Base-by-base conservation (phyloP, 2,329 filamentous ascomycete species). In the Pyrenophora tritici-repentis region DNA sequence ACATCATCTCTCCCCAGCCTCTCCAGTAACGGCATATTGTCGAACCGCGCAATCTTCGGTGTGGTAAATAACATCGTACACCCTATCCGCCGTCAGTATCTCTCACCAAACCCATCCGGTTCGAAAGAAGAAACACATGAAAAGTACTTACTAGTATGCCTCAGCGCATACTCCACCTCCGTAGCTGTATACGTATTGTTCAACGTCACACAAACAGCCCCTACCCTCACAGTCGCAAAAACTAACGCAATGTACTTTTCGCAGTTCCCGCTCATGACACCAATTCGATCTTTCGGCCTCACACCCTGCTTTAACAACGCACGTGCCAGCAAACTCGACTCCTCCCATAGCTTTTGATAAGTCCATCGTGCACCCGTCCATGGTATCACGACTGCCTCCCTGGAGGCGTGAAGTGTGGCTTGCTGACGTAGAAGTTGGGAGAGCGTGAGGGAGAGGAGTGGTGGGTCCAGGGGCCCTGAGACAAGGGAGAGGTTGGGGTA, bases 151-250 rank as follows among this genome's bases (percentile, higher is more conserved):
- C 86, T 84, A 13, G 87, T 85, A 65, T 91, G 89, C 47, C 82
- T 81, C 22, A 92, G 72, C 8, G 86, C 89, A 71, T 88, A 87
- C 68, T 85, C 81, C 40, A 87, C 85, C 73, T 92, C 89, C 1
- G 81, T 83, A 2, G 86, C 80, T 1, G 89, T 92, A 68, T 92
- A 92, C 0, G 88, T 92, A 74, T 91, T 92, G 75, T 92, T 92
- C 59, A 92, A 76, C 37, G 91, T 90, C 22, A 91, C 88, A 44
- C 91, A 77, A 31, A 78, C 72, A 1, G 74, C 74, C 2, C 76
- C 76, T 10, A 78, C 59, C 39, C 73, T 66, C 34, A 86, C 84
- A 9, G 85, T 86, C 3, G 86, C 87, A 59, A 91, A 90, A 77
- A 90, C 89, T 13, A 90, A 81, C 2, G 87, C 81, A 38, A 74